Base-by-base conservation (phyloP, 176 grass and related monocot genomes). In the Triticum dicoccoides region DNA sequence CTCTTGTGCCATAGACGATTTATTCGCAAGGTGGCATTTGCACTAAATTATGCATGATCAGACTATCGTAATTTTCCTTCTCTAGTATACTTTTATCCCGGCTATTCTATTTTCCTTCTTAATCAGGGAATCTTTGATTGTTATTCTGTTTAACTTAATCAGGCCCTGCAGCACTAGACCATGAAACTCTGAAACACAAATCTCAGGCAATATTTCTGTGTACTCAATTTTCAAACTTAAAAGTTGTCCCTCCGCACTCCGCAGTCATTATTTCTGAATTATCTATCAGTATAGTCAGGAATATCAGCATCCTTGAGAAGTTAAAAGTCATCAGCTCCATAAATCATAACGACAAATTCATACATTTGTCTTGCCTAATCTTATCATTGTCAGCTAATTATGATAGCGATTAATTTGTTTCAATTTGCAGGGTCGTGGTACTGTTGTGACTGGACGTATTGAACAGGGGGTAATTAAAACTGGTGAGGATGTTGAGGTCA, bases 381-480 rank as follows among this genome's bases (percentile, higher is more conserved):
- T 45, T 67, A 77, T 88, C 8, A 32, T 80, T 80, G 77, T 1
- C 3, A 13, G 39, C 27, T 9, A 64, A 74, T 42, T 17, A 30
- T 59, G 9, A 34, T 23, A 61, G 25, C 5, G 6, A 61, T 69
- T 62, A 65, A 8, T 83, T 72, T 17, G 15, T 71, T 69, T 74
- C 27, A 23, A 86, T 52, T 41, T 89, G 61, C 74, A 99, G 97
- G 97, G 97, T 25, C 97, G 97, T 88, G 97, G 97, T 15, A 99
- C 97, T 80, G 97, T 99, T 72, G 97, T 96, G 33, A 99, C 97
- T 54, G 94, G 97, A 3, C 92, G 94, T 89, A 39, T 99, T 34
- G 97, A 99, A 87, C 97, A 99, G 79, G 97, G 97, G 61, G 89
- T 69, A 51, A 99, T 99, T 52, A 97, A 99, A 94, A 94, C 97